A percentile compares a stretch with the other conserved stretches of the same genome.
phyloP scores from a whole-genome alignment of 2,329 filamentous ascomycete genomes.

The Dactylella cylindrospora region DNA sequence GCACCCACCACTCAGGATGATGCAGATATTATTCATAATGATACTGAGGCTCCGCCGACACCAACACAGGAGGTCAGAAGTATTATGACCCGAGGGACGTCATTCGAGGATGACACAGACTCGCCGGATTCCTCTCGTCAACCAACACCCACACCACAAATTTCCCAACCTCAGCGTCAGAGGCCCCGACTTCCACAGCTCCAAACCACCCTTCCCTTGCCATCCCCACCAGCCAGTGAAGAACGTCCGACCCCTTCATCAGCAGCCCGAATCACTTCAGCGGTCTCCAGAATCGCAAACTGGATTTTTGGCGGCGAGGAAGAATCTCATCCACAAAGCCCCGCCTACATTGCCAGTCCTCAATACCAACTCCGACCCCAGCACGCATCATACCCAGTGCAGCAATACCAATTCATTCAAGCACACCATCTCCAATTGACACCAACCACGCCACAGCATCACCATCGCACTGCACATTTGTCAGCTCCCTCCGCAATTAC shows the following conservation, averaged over 20 bases:
- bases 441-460: slow-evolving; percentile 33
- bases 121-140: slow-evolving; percentile 2
- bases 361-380: slow-evolving; percentile 9
- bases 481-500: slow-evolving; percentile 17
- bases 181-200: slow-evolving; percentile 30
- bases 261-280: slow-evolving; percentile 34
- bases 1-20: too few relatives aligned
- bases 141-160: background rate
- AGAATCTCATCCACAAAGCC: slow-evolving; percentile 17
- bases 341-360: slow-evolving; percentile 1
- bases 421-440: slow-evolving; percentile 38
- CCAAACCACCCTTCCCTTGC: slow-evolving; percentile 23
- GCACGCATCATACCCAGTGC: slow-evolving; percentile 15
- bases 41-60: slow-evolving; percentile 1
- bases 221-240: slow-evolving; percentile 11
- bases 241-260: slow-evolving; percentile 30
- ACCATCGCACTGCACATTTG: slow-evolving; percentile 27
- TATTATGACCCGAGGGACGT: slow-evolving; percentile 19
- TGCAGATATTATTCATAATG: slow-evolving; percentile 4
- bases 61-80: slow-evolving; percentile 4
- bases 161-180: slow-evolving; percentile 17
- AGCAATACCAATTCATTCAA: slow-evolving; percentile 33
- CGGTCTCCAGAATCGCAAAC: slow-evolving; percentile 38
- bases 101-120: slow-evolving; percentile 32
- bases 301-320: slow-evolving; percentile 40